Evolutionary conservation across 2,329 filamentous ascomycete species (phyloP).

Genomic region (Alternaria consortialis): DNA sequence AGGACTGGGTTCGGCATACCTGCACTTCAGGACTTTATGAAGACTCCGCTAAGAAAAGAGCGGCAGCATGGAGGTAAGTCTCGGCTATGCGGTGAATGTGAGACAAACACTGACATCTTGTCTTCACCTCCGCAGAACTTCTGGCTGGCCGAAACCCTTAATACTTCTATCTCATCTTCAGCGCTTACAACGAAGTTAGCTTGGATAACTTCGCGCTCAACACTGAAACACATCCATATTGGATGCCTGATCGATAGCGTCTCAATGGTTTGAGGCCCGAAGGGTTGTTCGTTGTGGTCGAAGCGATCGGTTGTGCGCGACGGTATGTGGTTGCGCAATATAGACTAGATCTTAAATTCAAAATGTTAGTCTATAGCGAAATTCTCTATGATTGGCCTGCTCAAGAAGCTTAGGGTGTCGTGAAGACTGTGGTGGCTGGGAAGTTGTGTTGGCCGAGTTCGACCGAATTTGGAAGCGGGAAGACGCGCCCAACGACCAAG

Average conservation of each 20-base stretch:
- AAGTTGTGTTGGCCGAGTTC: neutral
- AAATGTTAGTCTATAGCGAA: neutral
- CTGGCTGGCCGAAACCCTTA: constrained; percentile 60
- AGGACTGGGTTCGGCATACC: constrained; percentile 56
- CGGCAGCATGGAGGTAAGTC: constrained; percentile 53
- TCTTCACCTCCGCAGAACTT: constrained; percentile 44
- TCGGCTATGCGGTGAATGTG: neutral
- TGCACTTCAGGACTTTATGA: constrained; percentile 55
- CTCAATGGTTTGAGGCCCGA: neutral
- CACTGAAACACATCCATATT: constrained; percentile 59
- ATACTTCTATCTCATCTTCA: constrained; percentile 61
- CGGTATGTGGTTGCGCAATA: too few species aligned
- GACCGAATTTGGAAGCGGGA: neutral
- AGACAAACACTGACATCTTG: neutral
- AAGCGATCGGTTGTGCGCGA: too few species aligned
- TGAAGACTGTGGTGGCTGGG: neutral
- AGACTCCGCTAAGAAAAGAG: constrained; percentile 45
- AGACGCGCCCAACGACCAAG: constrained; percentile 13
- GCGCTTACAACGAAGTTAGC: constrained; percentile 52
- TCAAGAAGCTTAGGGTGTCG: neutral
- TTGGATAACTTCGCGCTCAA: constrained; percentile 59
- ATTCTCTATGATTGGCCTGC: neutral
- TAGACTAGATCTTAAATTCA: neutral
- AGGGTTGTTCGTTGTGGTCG: too few species aligned
- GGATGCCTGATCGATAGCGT: constrained; percentile 25